Conservation (phyloP, 495 filamentous ascomycete genomes). For the Aspergillus diversus region DNA sequence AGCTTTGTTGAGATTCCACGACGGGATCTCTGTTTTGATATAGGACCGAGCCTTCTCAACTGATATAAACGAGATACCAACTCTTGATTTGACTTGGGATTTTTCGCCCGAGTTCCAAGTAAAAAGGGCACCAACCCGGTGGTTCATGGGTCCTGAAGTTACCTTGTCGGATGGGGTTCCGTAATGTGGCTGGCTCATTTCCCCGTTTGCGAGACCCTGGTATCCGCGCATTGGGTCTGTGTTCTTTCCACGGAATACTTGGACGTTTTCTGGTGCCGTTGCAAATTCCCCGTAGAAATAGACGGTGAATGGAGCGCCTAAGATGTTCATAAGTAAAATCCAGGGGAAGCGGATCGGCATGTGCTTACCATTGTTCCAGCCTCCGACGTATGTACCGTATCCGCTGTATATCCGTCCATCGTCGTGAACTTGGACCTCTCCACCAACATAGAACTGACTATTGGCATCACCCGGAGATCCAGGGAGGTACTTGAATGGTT, state of each 20-base stretch:
- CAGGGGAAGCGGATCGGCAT: not conserved
- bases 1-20: conserved; percentile 49
- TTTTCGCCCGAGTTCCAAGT: conserved; percentile 34
- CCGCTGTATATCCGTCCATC: conserved; percentile 58
- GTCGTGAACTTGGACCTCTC: conserved; percentile 54
- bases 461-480: conserved; percentile 59
- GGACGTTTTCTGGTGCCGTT: conserved; percentile 36
- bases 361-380: conserved; percentile 57
- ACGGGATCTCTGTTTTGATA: conserved; percentile 63
- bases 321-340: conserved; percentile 24
- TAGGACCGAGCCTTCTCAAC: conserved; percentile 41
- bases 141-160: conserved; percentile 40
- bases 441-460: conserved; percentile 63
- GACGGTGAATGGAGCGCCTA: conserved; percentile 62
- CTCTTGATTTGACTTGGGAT: conserved; percentile 54
- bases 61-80: conserved; percentile 61
- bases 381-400: conserved; percentile 62
- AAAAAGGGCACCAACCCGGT: conserved; percentile 40
- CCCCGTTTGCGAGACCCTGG: conserved; percentile 35
- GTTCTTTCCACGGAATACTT: conserved; percentile 57
- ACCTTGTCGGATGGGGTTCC: conserved; percentile 31
- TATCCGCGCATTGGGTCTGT: conserved; percentile 41
- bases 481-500: conserved; percentile 45
- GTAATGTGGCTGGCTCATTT: conserved; percentile 29
- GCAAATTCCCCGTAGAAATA: conserved; percentile 69